Base-by-base conservation (phyloP, 2,329 filamentous ascomycete genomes). In the Colletotrichum camelliae region DNA sequence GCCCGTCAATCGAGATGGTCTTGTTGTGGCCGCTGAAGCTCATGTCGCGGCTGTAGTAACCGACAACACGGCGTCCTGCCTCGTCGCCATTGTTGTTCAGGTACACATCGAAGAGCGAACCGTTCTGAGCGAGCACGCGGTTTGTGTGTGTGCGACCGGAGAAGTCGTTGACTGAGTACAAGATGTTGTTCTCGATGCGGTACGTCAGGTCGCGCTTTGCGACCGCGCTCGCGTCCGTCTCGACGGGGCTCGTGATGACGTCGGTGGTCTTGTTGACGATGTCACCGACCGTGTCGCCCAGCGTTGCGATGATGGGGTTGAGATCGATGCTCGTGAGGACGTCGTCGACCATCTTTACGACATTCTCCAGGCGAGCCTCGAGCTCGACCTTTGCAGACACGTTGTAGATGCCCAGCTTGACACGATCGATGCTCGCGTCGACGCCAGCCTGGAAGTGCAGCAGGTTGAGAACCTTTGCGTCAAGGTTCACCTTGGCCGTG, bases 161-260 rank as follows among this genome's bases (percentile, higher is more conserved):
- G 81, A 91, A 93, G 84, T 93, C 88, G 83, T 92, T 92, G 81
- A 91, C 82, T 33, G 88, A 90, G 83, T 91, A 92, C 39, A 93
- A 87, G 75, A 93, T 89, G 80, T 91, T 91, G 83, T 91, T 86
- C 71, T 85, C 83, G 57, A 92, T 82, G 62, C 90, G 87, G 82
- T 88, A 89, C 37, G 82, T 80, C 35, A 82, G 78, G 55, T 81
- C 80, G 13, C 81, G 75, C 29, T 81, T 81, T 39, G 62, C 74
- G 21, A 72, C 62, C 8, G 74, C 62, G 24, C 48, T 57, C 10
- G 67, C 64, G 15, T 57, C 57, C 72, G 62, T 61, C 67, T 75
- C 70, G 62, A 74, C 76, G 10, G 78, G 75, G 24, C 67, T 64
- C 48, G 61, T 60, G 77, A 78, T 60, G 77, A 68, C 73, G 58